A percentile compares a stretch with the other conserved stretches of the same genome.
These are phyloP conservation scores for Paramecium sonneborni DNA, from an alignment of 73 alveolate genomes.

Conservation along the genomic window DNA sequence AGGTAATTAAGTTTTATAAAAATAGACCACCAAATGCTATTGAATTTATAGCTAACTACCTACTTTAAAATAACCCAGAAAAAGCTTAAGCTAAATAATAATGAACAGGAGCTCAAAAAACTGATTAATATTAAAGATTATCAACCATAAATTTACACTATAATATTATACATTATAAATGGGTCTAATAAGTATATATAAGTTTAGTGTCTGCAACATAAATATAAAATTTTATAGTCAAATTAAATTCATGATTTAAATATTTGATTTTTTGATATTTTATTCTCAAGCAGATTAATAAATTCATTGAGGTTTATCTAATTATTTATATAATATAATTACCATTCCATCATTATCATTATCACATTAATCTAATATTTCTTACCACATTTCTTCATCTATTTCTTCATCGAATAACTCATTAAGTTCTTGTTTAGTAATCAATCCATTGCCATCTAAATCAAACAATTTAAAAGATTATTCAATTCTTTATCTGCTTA, in stretches of 20 bases:
- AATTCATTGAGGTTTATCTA: background rate
- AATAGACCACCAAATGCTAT: slow-evolving; percentile 81
- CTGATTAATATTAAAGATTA: too few species aligned
- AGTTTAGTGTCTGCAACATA: background rate
- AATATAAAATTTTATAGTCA: background rate
- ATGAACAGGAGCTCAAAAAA: background rate
- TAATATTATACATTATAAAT: too few species aligned
- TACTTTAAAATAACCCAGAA: slow-evolving; percentile 78
- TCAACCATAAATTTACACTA: too few species aligned
- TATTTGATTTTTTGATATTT: background rate
- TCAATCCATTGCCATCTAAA: slow-evolving; percentile 52
- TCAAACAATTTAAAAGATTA: slow-evolving; percentile 38
- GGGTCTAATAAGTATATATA: too few species aligned
- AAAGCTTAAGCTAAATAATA: background rate
- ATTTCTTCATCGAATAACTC: slow-evolving; percentile 49
- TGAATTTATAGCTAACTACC: slow-evolving; percentile 81
- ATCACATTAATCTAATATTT: slow-evolving; percentile 31
- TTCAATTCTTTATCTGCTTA: slow-evolving; percentile 19
- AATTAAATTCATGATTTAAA: background rate
- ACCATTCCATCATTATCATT: slow-evolving; percentile 41
- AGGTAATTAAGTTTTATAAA: slow-evolving; percentile 36
- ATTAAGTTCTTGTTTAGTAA: slow-evolving; percentile 21
- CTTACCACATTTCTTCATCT: slow-evolving; percentile 53
- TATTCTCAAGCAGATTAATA: background rate
- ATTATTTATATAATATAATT: background rate